Conservation (phyloP, 305 asterid genomes). For the Euphrasia arctica region DNA sequence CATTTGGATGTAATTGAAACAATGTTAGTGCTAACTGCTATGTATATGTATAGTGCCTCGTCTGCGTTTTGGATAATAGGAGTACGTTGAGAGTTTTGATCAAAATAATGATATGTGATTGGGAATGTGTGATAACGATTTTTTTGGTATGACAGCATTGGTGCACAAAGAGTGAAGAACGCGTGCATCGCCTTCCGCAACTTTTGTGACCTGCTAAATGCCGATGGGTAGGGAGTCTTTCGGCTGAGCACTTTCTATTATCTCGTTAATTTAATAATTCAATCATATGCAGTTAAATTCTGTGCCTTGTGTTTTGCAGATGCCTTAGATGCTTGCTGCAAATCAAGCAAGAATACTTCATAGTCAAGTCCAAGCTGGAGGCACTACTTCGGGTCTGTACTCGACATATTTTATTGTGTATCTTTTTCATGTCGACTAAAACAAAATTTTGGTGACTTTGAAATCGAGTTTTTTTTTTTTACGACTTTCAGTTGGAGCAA, state of each 20-base stretch:
- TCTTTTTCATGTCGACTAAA: neutral
- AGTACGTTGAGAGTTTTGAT: too few relatives aligned
- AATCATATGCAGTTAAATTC: neutral
- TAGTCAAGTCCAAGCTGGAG: constrained; percentile 59
- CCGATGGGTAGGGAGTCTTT: constrained; percentile 33
- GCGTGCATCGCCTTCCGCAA: constrained; percentile 45
- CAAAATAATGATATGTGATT: too few relatives aligned
- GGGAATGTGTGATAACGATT: too few relatives aligned
- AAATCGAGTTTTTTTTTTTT: too few relatives aligned
- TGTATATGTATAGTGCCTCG: too few relatives aligned
- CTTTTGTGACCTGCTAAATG: constrained; percentile 41
- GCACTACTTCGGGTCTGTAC: constrained; percentile 45
- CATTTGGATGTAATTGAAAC: neutral
- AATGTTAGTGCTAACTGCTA: neutral
- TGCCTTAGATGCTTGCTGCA: constrained; percentile 55
- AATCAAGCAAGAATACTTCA: constrained; percentile 56
- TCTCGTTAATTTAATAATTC: neutral
- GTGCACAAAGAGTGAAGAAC: constrained; percentile 54
- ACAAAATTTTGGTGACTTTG: too few relatives aligned
- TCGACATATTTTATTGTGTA: neutral
- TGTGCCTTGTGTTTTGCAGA: constrained; percentile 28
- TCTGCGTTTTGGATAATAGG: too few relatives aligned
- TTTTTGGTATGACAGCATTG: constrained; percentile 35
- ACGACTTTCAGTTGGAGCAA: constrained; percentile 47
- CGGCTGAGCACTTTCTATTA: neutral